Conservation (phyloP, 176 grass and related monocot species). For the Typha latifolia region DNA sequence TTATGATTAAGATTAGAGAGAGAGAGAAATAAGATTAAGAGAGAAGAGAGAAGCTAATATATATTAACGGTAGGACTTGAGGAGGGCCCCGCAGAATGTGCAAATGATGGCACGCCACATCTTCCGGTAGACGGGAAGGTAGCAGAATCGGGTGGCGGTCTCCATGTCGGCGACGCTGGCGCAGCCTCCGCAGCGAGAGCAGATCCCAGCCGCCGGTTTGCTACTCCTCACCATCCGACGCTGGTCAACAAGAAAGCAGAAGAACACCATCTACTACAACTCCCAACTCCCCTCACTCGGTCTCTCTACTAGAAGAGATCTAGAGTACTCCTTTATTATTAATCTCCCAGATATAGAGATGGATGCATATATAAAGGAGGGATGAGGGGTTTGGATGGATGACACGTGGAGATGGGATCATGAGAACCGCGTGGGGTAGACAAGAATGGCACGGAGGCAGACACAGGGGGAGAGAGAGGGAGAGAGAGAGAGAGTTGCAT, state of each 20-base stretch:
- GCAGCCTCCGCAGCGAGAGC: slow-evolving; percentile 89
- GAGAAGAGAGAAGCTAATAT: slow-evolving; percentile 4
- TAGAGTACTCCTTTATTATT: background rate
- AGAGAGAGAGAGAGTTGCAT: too few relatives aligned
- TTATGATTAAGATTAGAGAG: too few relatives aligned
- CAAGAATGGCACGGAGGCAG: too few relatives aligned
- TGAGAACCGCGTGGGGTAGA: too few relatives aligned
- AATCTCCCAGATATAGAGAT: too few relatives aligned
- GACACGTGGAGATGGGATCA: slow-evolving; percentile 9
- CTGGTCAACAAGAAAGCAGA: slow-evolving; percentile 97
- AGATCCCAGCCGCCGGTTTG: slow-evolving; percentile 97
- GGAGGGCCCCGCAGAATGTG: slow-evolving; percentile 95
- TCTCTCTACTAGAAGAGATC: background rate
- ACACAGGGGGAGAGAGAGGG: too few relatives aligned
- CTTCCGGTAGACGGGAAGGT: slow-evolving; percentile 68
- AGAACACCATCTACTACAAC: slow-evolving; percentile 52
- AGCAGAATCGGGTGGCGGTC: slow-evolving; percentile 80
- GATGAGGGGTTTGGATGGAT: slow-evolving; percentile 17
- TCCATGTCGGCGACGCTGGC: slow-evolving; percentile 99
- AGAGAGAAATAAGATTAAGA: too few relatives aligned
- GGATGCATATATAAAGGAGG: background rate
- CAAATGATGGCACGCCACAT: slow-evolving; percentile 97
- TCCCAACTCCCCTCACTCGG: background rate
- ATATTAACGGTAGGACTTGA: slow-evolving; percentile 84
- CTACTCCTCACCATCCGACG: slow-evolving; percentile 81